Evolutionary conservation across 2,329 filamentous ascomycete species (phyloP), one percentile per base, ranked within the genome.

Genomic region (Phoma sp.): DNA sequence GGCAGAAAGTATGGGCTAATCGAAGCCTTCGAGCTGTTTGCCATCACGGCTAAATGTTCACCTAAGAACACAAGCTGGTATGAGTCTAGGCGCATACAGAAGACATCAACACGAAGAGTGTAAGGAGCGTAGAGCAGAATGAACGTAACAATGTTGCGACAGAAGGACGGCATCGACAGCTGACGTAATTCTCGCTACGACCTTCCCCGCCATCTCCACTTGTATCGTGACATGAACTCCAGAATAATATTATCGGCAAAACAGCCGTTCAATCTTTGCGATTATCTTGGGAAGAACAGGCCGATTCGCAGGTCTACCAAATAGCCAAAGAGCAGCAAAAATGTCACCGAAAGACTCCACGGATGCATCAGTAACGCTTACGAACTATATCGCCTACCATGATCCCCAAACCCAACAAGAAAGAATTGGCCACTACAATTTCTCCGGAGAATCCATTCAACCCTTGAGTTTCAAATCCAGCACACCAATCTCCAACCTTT

Each of bases 401-500:
- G 55, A 65, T 38, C 54, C 50, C 1, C 33, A 35, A 17, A 62
- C 38, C 6, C 57, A 57, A 6, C 56, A 56, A 27, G 35, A 69
- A 12, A 71, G 75, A 8, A 74, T 82, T 39, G 80, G 80, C 9
- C 77, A 80, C 63, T 70, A 77, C 9, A 72, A 81, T 55, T 58
- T 75, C 2, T 62, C 69, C 2, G 67, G 62, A 4, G 63, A 70
- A 2, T 71, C 61, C 2, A 76, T 84, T 25, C 75, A 74, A 4
- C 80, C 81, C 2, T 65, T 84, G 13, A 69, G 71, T 3, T 82
- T 81, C 60, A 47, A 59, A 5, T 83, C 80, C 2, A 82, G 82
- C 2, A 79, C 80, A 0, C 75, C 75, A 2, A 51, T 84, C 19
- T 64, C 71, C 6, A 77, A 76, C 43, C 72, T 85, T 0, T 83